These are phyloP conservation scores for Myxozyma neglecta DNA, from an alignment of 805 yeast genomes.

Conservation along the genomic window DNA sequence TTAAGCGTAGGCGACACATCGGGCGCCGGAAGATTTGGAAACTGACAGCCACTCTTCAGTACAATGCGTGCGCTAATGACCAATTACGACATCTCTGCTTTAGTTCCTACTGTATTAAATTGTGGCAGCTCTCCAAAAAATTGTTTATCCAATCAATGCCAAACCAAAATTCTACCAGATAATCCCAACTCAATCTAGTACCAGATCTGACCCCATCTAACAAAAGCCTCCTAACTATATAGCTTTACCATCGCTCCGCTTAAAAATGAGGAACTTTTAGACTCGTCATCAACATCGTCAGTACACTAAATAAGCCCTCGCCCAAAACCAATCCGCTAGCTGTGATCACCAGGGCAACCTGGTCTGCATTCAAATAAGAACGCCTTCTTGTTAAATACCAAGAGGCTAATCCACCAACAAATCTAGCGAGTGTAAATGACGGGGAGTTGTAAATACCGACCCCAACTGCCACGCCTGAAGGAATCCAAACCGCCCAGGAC, in stretches of 20 bases:
- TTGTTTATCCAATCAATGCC: too few relatives aligned
- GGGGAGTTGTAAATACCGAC: conserved; percentile 95
- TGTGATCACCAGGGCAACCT: conserved; percentile 77
- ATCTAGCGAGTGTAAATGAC: conserved; percentile 88
- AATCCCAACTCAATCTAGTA: background rate
- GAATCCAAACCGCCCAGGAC: conserved; percentile 53
- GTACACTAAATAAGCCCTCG: conserved; percentile 84
- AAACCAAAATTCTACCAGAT: too few relatives aligned
- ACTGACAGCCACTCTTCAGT: too few relatives aligned
- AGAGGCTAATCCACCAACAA: conserved; percentile 84
- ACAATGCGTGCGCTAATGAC: too few relatives aligned
- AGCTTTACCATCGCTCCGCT: background rate
- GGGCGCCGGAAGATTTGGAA: too few relatives aligned
- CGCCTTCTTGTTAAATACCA: conserved; percentile 21
- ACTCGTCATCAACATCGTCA: conserved; percentile 75
- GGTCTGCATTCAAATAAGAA: conserved; percentile 32
- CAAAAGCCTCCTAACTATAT: background rate
- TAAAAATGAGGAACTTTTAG: conserved; percentile 62
- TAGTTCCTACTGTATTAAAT: too few relatives aligned
- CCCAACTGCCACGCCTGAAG: conserved; percentile 96
- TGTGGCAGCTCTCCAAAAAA: too few relatives aligned
- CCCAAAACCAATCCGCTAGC: conserved; percentile 92
- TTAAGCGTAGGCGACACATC: too few relatives aligned
- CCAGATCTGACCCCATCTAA: background rate
- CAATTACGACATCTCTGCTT: too few relatives aligned